Base-by-base conservation (phyloP, 2,329 filamentous ascomycete species). In the Alternaria angustiovoidea region DNA sequence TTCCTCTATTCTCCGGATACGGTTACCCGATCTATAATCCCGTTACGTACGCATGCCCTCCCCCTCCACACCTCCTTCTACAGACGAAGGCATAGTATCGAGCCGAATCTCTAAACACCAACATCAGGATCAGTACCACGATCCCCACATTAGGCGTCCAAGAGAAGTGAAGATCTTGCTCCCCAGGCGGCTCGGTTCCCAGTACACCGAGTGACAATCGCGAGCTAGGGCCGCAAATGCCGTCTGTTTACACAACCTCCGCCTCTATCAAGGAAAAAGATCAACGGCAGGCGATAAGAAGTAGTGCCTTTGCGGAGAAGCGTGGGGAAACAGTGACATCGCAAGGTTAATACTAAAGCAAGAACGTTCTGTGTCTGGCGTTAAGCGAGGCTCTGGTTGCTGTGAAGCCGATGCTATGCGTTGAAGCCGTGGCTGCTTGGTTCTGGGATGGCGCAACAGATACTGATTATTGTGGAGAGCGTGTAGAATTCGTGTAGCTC, bases 361-460 rank as follows among this genome's bases (percentile, higher is more conserved):
- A 51, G 24, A 47, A 60, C 58, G 47, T 61, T 61, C 58, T 47
- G 20, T 18, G 26, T 61, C 36, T 43, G 42, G 58, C 20, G 11
- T 28, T 34, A 42, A 56, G 42, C 48, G 28, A 51, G 18, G 14
- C 18, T 22, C 26, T 28, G 42, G 16, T 34, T 42, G 47, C 52
- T 57, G 54, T 51, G 54, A 41, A 43, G 57, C 58, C 58, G 58
- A 61, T 38, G 47, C 30, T 61, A 57, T 61, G 58, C 58, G 48
- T 38, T 38, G 32, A 43, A 47, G 42, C 28, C 32, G 12, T 51
- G 20, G n/a, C 18, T 43, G 51, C 51, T 24, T 26, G 32, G 46
- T n/a, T 22, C 18, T 5, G 14, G 14, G 46, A 26, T 20, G 49
- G 49, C 7, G 34, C 14, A n/a, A 30, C 34, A 51, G 20, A 30